Percentiles rank a stretch among this genome's conserved stretches.
Evolutionary conservation across 805 yeast genomes (phyloP).

Genomic region (Saccharomycopsis sp.): DNA sequence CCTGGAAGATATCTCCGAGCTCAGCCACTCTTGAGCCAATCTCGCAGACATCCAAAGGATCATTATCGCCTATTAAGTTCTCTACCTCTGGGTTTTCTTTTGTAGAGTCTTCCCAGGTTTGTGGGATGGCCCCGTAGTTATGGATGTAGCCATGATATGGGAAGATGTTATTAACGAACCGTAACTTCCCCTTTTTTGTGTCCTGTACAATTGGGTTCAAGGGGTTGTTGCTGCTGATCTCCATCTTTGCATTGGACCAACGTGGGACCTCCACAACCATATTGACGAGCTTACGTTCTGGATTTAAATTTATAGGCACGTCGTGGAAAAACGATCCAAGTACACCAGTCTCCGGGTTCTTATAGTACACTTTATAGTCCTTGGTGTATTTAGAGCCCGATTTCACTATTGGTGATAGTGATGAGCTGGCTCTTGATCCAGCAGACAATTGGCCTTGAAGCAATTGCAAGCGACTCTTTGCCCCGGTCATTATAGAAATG

Average conservation of each 20-base stretch:
- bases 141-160: conserved; percentile 83
- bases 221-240: conserved; percentile 49
- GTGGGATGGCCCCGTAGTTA: conserved; percentile 85
- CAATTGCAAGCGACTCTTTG: not conserved
- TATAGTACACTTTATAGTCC: conserved; percentile 29
- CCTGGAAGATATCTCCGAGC: conserved; percentile 60
- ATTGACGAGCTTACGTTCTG: conserved; percentile 39
- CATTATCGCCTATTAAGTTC: conserved; percentile 74
- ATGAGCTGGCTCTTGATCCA: not conserved
- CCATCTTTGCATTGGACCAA: conserved; percentile 81
- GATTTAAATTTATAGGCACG: conserved; percentile 48
- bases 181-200: conserved; percentile 61
- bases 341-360: conserved; percentile 34
- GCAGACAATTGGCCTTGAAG: not conserved
- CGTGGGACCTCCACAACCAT: conserved; percentile 76
- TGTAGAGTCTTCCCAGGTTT: conserved; percentile 97
- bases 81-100: conserved; percentile 31
- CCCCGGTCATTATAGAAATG: not conserved
- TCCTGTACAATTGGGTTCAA: conserved; percentile 82
- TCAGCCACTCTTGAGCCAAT: conserved; percentile 56
- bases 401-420: conserved; percentile 9
- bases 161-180: conserved; percentile 73
- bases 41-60: conserved; percentile 92
- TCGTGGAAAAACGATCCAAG: conserved; percentile 68
- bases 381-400: conserved; percentile 24